Base-by-base conservation (phyloP, 768 basidiomycete genomes). In the Xerocomellus dryophilus region DNA sequence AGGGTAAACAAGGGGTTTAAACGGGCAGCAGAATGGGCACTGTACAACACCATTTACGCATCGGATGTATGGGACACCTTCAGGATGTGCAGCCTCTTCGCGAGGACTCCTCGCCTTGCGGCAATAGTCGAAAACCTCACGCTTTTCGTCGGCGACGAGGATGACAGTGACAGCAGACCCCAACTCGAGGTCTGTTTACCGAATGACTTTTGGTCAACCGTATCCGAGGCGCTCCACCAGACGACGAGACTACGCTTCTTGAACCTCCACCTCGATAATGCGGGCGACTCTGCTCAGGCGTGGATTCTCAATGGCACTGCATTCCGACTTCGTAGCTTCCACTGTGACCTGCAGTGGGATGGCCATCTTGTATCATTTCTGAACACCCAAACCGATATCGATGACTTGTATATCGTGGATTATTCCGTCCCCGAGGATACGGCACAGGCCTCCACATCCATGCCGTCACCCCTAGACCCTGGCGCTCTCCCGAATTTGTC, bases 341-440 rank as follows among this genome's bases (percentile, higher is more conserved):
- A 82, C 58, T 85, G 83, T 62, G 86, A 87, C 63, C 74, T 88
- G 40, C 75, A 78, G 55, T 88, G 86, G 86, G 83, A 86, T 61
- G 53, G 57, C 15, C 62, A 77, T 55, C 80, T 88, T 31, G 71
- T 80, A 40, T 64, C 72, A 32, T 69, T 64, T 50, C 54, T 61
- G 49, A 73, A 56, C 41, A 48, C 43, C n/a, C 66, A 68, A 32
- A 31, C 64, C 38, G 59, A 59, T 50, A 56, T 68, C 43, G 25
- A 64, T n/a, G 59, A 65, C 61, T 56, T 66, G 17, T 73, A 72
- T 55, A 67, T 73, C 55, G 54, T 64, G 42, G 76, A 77, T 59
- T 76, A 69, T 58, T 58, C 58, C 12, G 56, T 59, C 57, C 23
- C 53, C 39, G 56, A 48, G 10, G 20, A 56, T 61, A 25, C 53